These are phyloP conservation scores for sunflower (Helianthus annuus) DNA, from an alignment of 129 eudicot genomes.

Conservation along the genomic window HanXRQr2.0-SUNRISE NC_035443.2:174315133-174315632, in stretches of 20 bases:
- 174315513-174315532: neutral
- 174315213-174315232: neutral
- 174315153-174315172: neutral
- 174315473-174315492: constrained; percentile 87
- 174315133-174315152: neutral
- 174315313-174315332: constrained; percentile 91
- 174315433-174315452: neutral
- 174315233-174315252: neutral
- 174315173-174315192: neutral
- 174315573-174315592: constrained; percentile 50
- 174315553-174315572: neutral
- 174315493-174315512: constrained; percentile 59
- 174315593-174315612: constrained; percentile 95
- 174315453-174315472: constrained; percentile 53
- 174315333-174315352: constrained; percentile 73
- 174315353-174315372: constrained; percentile 21
- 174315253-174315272: constrained; percentile 78
- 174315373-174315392: constrained; percentile 75
- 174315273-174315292: constrained; percentile 98
- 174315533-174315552: neutral
- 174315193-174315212: neutral
- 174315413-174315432: neutral
- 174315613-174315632: constrained; percentile 99
- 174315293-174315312: constrained; percentile 97
- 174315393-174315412: neutral